Evolutionary conservation across 2,329 filamentous ascomycete species (phyloP).

Genomic region (Aspergillus sp.): DNA sequence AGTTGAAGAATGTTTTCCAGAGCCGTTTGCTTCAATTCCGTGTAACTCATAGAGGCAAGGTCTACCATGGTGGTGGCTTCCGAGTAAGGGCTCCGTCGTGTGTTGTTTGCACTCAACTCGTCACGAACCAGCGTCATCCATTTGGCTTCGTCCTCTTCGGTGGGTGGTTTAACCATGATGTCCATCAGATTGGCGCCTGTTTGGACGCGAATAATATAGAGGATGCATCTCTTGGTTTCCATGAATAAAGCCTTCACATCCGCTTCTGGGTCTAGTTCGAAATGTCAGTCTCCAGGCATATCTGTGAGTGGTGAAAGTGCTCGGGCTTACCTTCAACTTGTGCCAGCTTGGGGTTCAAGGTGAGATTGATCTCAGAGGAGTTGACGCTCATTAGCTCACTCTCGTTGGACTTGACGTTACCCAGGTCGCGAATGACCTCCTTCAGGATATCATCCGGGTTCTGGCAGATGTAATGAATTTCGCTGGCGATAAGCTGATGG

Average conservation of each 20-base stretch:
- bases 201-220: slow-evolving; percentile 97
- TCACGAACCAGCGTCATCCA: slow-evolving; percentile 82
- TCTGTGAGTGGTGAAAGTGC: not conserved
- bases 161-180: slow-evolving; percentile 88
- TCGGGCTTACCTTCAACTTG: slow-evolving; percentile 66
- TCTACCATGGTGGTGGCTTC: slow-evolving; percentile 81
- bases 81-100: slow-evolving; percentile 82
- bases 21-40: slow-evolving; percentile 87
- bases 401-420: slow-evolving; percentile 95
- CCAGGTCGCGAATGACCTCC: slow-evolving; percentile 89
- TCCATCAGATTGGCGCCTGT: slow-evolving; percentile 90
- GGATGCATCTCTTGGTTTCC: slow-evolving; percentile 94
- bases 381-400: slow-evolving; percentile 86
- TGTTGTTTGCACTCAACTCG: slow-evolving; percentile 70
- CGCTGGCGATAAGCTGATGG: slow-evolving; percentile 80
- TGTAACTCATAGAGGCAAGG: slow-evolving; percentile 84
- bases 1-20: slow-evolving; percentile 91
- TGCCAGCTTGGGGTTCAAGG: slow-evolving; percentile 83
- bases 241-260: slow-evolving; percentile 92
- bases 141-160: slow-evolving; percentile 81
- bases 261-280: slow-evolving; percentile 74
- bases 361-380: slow-evolving; percentile 86
- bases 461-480: slow-evolving; percentile 76
- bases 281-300: slow-evolving; percentile 17
- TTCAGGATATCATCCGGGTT: slow-evolving; percentile 82